Evolutionary conservation across 176 grass and related monocot genomes (phyloP), one percentile per base, ranked within the genome.

Genomic region (Avena atlantica): DNA sequence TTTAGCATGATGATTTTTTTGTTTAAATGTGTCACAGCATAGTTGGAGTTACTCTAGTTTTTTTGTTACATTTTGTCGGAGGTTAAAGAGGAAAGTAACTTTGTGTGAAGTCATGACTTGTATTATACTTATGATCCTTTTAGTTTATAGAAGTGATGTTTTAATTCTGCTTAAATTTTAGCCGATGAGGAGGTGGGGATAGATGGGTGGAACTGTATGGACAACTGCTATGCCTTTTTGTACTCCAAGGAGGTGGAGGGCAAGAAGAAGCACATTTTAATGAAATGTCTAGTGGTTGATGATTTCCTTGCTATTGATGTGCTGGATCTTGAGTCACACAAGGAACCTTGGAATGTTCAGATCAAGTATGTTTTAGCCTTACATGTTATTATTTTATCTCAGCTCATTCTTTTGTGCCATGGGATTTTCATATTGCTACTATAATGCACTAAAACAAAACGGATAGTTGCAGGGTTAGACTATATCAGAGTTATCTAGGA

Each of bases 141-240:
- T 53, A 8, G 56, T 71, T 14, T 61, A 56, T 17, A 27, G 4
- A 0, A 70, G 19, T 37, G 48, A 73, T 59, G 51, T 44, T 74
- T 3, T 76, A 7, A 11, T 59, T 82, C 6, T 47, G 9, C 13
- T 44, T 67, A 20, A 16, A 58, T 78, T 88, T 65, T 73, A 93
- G 92, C 58, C 5, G 82, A 89, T 0, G 92, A 99, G 42, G 97
- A 96, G 42, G 91, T 99, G 40, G 92, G 77, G 7, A 87, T 88
- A 4, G 93, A 97, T 81, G 93, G 97, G 44, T 99, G 97, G 97
- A 93, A 94, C 59, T 80, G 50, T 61, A 81, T 93, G 85, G 92
- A 94, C 12, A 88, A 90, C 51, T 85, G 85, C 19, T 96, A 96
- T 52, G 94, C 87, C 12, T 99, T 99, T 67, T 52, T 94, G 37